phyloP scores from a whole-genome alignment of 2,329 filamentous ascomycete species.

The Venturia asperata region DNA sequence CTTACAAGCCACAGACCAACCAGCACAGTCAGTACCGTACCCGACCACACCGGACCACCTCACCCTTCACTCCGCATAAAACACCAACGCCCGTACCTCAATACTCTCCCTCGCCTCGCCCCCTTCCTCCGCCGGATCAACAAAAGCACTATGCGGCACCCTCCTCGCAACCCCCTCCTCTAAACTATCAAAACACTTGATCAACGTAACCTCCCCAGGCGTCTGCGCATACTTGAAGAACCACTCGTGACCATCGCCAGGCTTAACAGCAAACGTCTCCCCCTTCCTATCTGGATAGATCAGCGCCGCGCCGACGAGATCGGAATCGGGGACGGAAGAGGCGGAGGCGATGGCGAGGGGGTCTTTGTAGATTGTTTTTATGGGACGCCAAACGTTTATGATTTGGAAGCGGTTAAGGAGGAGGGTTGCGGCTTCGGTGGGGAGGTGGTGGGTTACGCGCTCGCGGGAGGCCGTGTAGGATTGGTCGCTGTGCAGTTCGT shows the following conservation, averaged over 20 bases:
- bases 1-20: neutral
- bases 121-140: constrained; percentile 39
- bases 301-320: constrained; percentile 44
- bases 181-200: constrained; percentile 56
- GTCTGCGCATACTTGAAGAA: constrained; percentile 20
- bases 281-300: constrained; percentile 47
- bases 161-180: constrained; percentile 46
- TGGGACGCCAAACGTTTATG: constrained; percentile 39
- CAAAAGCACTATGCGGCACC: constrained; percentile 52
- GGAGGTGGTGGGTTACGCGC: constrained; percentile 10
- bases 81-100: constrained; percentile 17
- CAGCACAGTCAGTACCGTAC: neutral
- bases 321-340: constrained; percentile 42
- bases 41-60: too few species aligned
- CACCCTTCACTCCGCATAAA: constrained; percentile 7
- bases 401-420: constrained; percentile 16
- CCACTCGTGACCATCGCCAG: constrained; percentile 23
- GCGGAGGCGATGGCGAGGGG: constrained; percentile 50
- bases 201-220: constrained; percentile 46
- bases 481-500: constrained; percentile 17
- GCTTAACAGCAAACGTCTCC: constrained; percentile 43
- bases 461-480: neutral
- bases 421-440: constrained; percentile 11
- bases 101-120: constrained; percentile 17
- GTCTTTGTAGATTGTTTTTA: constrained; percentile 46